Base-by-base conservation (phyloP, 2,329 filamentous ascomycete species). In the Arthrobotrys entomopaga region DNA sequence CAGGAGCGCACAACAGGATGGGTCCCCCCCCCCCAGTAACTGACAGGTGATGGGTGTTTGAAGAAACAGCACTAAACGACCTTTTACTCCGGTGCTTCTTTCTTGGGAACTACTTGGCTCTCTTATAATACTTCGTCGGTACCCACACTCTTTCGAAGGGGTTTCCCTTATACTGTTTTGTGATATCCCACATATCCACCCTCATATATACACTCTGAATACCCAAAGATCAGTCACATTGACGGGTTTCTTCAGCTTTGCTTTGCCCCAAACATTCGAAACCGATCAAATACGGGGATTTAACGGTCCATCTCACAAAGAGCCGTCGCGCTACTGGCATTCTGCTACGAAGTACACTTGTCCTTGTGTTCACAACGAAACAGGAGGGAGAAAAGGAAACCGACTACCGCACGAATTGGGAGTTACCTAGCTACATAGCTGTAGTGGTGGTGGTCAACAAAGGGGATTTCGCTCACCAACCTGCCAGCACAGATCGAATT, bases 21-120 rank as follows among this genome's bases (percentile, higher is more conserved):
- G 70, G 54, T 56, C 63, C 63, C n/a, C n/a, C n/a, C n/a, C n/a
- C n/a, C n/a, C 58, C 58, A 63, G 69, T 56, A 34, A 61, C 49
- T 67, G 63, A 67, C 70, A 64, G 70, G 70, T 74, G 63, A 74
- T 67, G 63, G 63, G 70, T 67, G 70, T 67, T 67, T 67, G 63
- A 67, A 61, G 57, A 74, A 57, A 63, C 13, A 52, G 50, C 48
- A 54, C 70, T 59, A 65, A 56, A 46, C 53, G 46, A 57, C 50
- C 42, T 50, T 65, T 59, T 49, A 38, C 34, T 46, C 34, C 49
- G 52, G n/a, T 57, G 69, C 54, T 61, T 42, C 52, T 65, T n/a
- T 53, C 29, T 16, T 46, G 5, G 52, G 16, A 10, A 34, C 29
- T 34, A 34, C n/a, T 29, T 22, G 49, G 60, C 60, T 22, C 61